phyloP scores from a whole-genome alignment of 306 rosid species.

The Rubus idaeus region DNA sequence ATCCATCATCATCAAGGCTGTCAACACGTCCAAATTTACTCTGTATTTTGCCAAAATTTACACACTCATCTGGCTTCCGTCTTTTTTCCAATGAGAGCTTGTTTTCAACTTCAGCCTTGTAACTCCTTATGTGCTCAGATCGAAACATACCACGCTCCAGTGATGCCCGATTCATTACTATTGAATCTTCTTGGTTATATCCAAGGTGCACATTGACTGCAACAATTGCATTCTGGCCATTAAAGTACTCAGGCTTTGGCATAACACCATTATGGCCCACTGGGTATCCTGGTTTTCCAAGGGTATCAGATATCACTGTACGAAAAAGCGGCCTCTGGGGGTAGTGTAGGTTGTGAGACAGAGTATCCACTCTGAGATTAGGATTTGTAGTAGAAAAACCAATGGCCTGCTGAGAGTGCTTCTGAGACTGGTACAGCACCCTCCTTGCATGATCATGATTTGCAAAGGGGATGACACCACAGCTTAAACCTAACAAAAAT shows the following conservation, averaged over 20 bases:
- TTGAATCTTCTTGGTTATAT: constrained; percentile 93
- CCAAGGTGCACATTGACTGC: constrained; percentile 96
- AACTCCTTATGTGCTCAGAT: constrained; percentile 86
- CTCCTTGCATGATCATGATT: constrained; percentile 98
- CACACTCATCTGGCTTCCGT: constrained; percentile 69
- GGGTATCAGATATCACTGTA: constrained; percentile 77
- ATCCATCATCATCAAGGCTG: constrained; percentile 92
- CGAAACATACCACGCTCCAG: constrained; percentile 98
- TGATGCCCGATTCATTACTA: constrained; percentile 94
- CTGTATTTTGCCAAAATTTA: constrained; percentile 81
- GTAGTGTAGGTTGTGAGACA: constrained; percentile 78
- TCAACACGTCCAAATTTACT: constrained; percentile 91
- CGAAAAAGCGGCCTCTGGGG: constrained; percentile 89
- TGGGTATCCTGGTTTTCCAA: constrained; percentile 57
- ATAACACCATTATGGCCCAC: constrained; percentile 36
- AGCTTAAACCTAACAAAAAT: constrained; percentile 77
- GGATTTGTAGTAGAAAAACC: constrained; percentile 79
- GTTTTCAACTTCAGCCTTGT: constrained; percentile 85
- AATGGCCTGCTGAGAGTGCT: constrained; percentile 95
- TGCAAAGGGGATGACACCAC: constrained; percentile 82
- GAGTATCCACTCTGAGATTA: constrained; percentile 76
- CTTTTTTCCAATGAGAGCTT: constrained; percentile 70
- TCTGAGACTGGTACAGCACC: constrained; percentile 87
- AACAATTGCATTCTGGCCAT: constrained; percentile 95
- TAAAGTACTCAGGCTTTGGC: constrained; percentile 75